phyloP scores from a whole-genome alignment of 208 protist genomes.

The Porcisia hertigi region DNA sequence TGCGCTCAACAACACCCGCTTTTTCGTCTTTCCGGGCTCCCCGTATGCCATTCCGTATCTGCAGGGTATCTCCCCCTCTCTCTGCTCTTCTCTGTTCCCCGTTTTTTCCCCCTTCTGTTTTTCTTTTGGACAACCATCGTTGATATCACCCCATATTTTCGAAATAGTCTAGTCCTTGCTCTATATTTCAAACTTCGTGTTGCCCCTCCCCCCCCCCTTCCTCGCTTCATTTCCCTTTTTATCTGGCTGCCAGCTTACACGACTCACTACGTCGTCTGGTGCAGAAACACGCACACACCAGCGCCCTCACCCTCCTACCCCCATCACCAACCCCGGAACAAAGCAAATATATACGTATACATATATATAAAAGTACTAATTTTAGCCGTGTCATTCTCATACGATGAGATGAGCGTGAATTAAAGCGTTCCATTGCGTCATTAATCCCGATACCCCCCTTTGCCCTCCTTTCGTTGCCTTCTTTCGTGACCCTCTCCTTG shows the following conservation, averaged over 20 bases:
- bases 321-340: neutral
- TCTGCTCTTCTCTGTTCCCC: neutral
- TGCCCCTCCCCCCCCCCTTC: neutral
- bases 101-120: neutral
- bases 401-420: neutral
- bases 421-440: conserved; percentile 2
- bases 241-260: neutral
- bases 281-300: neutral
- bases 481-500: neutral
- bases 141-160: neutral
- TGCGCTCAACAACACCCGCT: neutral
- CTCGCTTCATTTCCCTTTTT: neutral
- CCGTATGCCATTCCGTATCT: neutral
- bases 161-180: neutral
- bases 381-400: neutral
- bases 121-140: neutral
- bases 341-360: neutral
- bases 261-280: neutral
- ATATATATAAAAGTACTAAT: neutral
- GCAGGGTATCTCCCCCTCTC: neutral
- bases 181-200: neutral
- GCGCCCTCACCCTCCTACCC: neutral
- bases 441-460: neutral
- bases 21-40: neutral
- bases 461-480: neutral